phyloP scores from a whole-genome alignment of 306 rosid genomes.

The Ceratonia siliqua region DNA sequence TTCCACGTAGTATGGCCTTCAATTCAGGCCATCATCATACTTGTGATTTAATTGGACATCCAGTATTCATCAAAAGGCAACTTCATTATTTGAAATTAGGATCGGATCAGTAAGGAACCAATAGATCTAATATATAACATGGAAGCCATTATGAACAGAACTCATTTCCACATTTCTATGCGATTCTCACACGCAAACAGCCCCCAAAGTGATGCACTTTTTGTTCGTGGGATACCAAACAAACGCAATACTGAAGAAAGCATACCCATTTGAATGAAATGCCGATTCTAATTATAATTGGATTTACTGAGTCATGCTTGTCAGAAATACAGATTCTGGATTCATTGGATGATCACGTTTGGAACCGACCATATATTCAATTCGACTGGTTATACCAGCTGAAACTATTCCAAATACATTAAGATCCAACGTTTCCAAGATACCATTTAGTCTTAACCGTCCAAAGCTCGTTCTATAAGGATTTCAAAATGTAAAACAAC shows the following conservation, averaged over 20 bases:
- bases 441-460: not conserved
- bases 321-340: not conserved
- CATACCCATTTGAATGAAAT: not conserved
- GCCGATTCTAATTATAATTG: not conserved
- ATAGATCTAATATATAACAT: conserved; percentile 10
- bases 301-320: not conserved
- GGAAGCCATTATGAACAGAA: no score
- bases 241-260: not conserved
- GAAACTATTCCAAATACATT: not conserved
- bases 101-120: conserved; percentile 21
- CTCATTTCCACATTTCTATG: not conserved
- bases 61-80: conserved; percentile 8
- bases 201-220: not conserved
- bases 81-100: not conserved
- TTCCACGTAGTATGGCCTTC: not conserved
- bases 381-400: not conserved
- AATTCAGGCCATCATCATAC: not conserved
- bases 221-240: not conserved
- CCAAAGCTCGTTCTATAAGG: not conserved
- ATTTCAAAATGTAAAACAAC: conserved; percentile 14
- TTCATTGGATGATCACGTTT: conserved; percentile 23
- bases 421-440: conserved; percentile 3
- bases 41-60: not conserved
- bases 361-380: not conserved
- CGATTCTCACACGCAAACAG: not conserved